Conservation (phyloP, 192 early-diverging fungal genomes). For the Coemansia asiatica region DNA sequence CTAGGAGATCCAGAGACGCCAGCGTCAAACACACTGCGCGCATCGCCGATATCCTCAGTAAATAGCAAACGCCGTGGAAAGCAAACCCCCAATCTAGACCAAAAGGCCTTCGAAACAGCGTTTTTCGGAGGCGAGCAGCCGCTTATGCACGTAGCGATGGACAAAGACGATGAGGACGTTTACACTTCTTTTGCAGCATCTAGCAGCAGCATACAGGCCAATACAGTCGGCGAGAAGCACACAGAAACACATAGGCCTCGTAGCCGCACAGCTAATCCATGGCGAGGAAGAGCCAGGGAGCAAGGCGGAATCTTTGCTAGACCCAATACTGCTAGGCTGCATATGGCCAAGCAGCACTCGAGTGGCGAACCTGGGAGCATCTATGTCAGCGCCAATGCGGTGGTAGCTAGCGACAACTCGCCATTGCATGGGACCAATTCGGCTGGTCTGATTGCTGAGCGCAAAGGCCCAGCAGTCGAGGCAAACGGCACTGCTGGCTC, state of each 20-base stretch:
- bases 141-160: constrained; percentile 1
- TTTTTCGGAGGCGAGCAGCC: constrained; percentile 9
- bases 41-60: constrained; percentile 4
- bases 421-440: constrained; percentile 20
- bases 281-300: constrained; percentile 35
- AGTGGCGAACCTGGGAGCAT: constrained; percentile 4
- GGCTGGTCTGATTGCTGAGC: constrained; percentile 33
- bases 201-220: constrained; percentile 1
- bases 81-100: not conserved
- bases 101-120: constrained; percentile 1
- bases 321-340: constrained; percentile 16
- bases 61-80: not conserved
- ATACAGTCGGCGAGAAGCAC: not conserved
- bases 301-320: constrained; percentile 36
- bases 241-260: constrained; percentile 16
- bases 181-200: constrained; percentile 2
- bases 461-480: constrained; percentile 9
- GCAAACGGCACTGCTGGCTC: not conserved
- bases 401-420: not conserved
- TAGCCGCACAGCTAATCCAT: constrained; percentile 38
- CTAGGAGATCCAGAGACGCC: constrained; percentile 5
- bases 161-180: not conserved
- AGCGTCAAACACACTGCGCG: not conserved
- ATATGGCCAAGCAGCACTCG: constrained; percentile 15
- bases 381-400: not conserved